Evolutionary conservation across 495 filamentous ascomycete genomes (phyloP).

Genomic region (Aspergillus ostianus): DNA sequence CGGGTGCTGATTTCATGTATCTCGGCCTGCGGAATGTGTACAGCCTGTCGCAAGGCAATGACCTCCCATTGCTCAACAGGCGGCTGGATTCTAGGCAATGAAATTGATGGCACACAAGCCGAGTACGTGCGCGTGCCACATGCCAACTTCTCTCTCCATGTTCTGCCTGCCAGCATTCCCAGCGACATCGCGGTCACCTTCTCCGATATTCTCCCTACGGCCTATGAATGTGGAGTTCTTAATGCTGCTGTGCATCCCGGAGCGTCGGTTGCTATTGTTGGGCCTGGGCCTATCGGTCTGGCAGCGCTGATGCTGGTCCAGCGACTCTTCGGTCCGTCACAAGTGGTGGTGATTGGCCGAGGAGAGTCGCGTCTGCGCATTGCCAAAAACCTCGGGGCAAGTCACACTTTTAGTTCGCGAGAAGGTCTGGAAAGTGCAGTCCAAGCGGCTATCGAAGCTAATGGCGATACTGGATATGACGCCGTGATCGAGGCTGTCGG

Average conservation of each 20-base stretch:
- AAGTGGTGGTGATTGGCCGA: constrained; percentile 45
- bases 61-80: constrained; percentile 39
- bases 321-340: constrained; percentile 39
- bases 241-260: constrained; percentile 45
- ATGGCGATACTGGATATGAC: constrained; percentile 47
- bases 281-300: constrained; percentile 52
- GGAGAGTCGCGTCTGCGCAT: constrained; percentile 41
- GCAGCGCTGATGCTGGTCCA: constrained; percentile 45
- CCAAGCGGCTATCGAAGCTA: constrained; percentile 34
- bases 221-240: constrained; percentile 48
- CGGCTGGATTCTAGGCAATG: constrained; percentile 42
- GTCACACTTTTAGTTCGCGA: constrained; percentile 29
- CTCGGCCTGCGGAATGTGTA: constrained; percentile 39
- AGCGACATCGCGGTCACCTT: constrained; percentile 39
- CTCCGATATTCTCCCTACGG: constrained; percentile 50
- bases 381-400: constrained; percentile 44
- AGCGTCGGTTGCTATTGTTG: constrained; percentile 46
- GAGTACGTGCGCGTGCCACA: constrained; percentile 49
- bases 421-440: constrained; percentile 21
- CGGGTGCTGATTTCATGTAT: constrained; percentile 44
- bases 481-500: constrained; percentile 57
- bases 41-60: constrained; percentile 37
- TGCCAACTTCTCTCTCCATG: constrained; percentile 42
- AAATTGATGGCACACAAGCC: constrained; percentile 49
- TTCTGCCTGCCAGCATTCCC: constrained; percentile 34